These are phyloP conservation scores for Drechslerella stenobrocha DNA, from an alignment of 2,329 filamentous ascomycete species.

Conservation along the genomic window DNA sequence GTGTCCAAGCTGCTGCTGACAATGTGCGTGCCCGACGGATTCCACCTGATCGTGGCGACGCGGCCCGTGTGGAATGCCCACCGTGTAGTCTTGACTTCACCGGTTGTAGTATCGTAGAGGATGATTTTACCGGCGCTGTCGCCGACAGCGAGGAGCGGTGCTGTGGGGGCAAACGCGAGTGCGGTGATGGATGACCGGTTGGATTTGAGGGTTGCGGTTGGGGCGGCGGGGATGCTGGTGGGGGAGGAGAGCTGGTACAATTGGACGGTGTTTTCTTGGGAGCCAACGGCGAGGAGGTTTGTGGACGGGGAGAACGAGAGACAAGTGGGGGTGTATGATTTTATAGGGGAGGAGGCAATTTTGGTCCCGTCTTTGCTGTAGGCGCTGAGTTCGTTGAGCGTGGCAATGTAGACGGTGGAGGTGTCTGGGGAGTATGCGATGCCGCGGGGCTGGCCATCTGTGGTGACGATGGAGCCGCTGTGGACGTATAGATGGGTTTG, in stretches of 20 bases:
- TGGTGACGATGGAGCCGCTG: slow-evolving; percentile 40
- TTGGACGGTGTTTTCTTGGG: slow-evolving; percentile 71
- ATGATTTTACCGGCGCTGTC: slow-evolving; percentile 84
- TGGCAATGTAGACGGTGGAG: slow-evolving; percentile 64
- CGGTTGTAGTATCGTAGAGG: slow-evolving; percentile 70
- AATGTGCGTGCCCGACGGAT: slow-evolving; percentile 72
- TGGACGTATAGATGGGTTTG: neutral
- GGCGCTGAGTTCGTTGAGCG: slow-evolving; percentile 60
- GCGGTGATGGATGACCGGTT: slow-evolving; percentile 70
- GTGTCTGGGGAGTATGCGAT: slow-evolving; percentile 62
- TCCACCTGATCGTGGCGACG: slow-evolving; percentile 74
- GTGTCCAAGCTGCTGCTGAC: slow-evolving; percentile 87
- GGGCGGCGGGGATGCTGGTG: slow-evolving; percentile 60
- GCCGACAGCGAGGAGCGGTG: slow-evolving; percentile 77
- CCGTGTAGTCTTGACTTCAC: slow-evolving; percentile 75
- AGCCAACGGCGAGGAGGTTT: slow-evolving; percentile 71
- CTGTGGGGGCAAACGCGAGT: slow-evolving; percentile 79
- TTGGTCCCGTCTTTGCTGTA: slow-evolving; percentile 62
- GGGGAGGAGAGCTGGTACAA: slow-evolving; percentile 70
- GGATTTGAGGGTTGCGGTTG: slow-evolving; percentile 67
- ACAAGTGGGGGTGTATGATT: slow-evolving; percentile 71
- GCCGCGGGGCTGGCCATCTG: slow-evolving; percentile 71
- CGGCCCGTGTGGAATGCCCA: slow-evolving; percentile 73
- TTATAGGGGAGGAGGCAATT: slow-evolving; percentile 63
- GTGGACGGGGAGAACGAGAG: slow-evolving; percentile 53